Evolutionary conservation across 768 basidiomycete genomes (phyloP), one percentile per base, ranked within the genome.

Genomic region (Crassisporium funariophilum): DNA sequence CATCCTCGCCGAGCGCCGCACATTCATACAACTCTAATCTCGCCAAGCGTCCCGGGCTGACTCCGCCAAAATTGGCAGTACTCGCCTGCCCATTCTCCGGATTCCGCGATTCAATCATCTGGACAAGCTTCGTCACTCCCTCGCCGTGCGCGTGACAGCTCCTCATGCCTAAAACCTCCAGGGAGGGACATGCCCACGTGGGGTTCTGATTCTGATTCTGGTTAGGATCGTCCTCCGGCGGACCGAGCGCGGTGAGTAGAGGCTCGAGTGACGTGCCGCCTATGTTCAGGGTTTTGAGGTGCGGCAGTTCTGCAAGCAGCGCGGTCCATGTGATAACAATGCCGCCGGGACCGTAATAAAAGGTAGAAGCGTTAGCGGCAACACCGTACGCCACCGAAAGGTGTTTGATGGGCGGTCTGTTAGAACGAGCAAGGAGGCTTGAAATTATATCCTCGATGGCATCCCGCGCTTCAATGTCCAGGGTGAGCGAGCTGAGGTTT

Each of bases 381-480:
- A 54, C 57, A 4, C 64, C 59, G 57, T 86, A 88, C 0, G 79
- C 81, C 46, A 90, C 74, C 2, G 82, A 79, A 47, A 91, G 77
- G 19, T 75, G 73, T 9, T 73, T 73, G 6, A 91, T 59, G 0
- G 76, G 72, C 0, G 86, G 83, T 27, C 76, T 68, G 21, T 73
- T 71, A 0, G 85, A 86, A 20, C 88, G 79, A 16, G 74, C 59
- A 21, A 87, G 70, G 35, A 91, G 75, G 41, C 70, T 70, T 11
- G 77, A 71, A 41, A 90, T 78, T n/a, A 76, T 76, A 36, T 89
- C 86, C 58, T 89, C 88, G 46, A 88, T 74, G 0, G 85, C 78
- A 51, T 88, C 85, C n/a, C 88, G 78, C 1, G 81, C 73, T 60
- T 89, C 87, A 49, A 90, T 78, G 59, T 89, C 85, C 35, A 90